These are phyloP conservation scores for Blastobotrys terrestris DNA, from an alignment of 805 yeast species.

Conservation along the genomic window DNA sequence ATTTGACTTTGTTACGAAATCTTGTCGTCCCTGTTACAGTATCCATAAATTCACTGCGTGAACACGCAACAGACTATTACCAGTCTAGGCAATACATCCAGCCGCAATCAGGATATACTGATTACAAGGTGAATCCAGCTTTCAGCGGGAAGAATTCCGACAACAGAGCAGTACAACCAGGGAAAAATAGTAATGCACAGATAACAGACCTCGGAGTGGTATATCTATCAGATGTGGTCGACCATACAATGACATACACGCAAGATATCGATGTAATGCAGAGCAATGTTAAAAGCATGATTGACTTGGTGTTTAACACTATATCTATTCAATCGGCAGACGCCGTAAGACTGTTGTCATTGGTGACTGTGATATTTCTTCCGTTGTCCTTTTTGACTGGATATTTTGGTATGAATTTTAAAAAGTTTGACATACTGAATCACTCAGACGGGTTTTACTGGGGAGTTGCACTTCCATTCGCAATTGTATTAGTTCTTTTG, in stretches of 20 bases:
- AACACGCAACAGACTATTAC: conserved; percentile 21
- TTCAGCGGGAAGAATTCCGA: not conserved
- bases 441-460: conserved; percentile 41
- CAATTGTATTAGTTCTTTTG: conserved; percentile 25
- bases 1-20: conserved; percentile 42
- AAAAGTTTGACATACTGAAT: conserved; percentile 36
- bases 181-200: not conserved
- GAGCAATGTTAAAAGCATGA: conserved; percentile 44
- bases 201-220: conserved; percentile 41
- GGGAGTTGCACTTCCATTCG: conserved; percentile 39
- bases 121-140: not conserved
- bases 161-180: not conserved
- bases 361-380: conserved; percentile 52
- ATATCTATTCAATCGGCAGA: conserved; percentile 50
- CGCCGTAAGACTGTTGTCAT: conserved; percentile 47
- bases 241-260: conserved; percentile 46
- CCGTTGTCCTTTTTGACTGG: conserved; percentile 59
- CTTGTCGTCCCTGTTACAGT: conserved; percentile 44
- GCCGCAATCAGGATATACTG: not conserved
- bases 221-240: conserved; percentile 51
- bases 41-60: conserved; percentile 41
- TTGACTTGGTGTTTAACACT: conserved; percentile 50
- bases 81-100: not conserved
- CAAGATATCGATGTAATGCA: conserved; percentile 53
- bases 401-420: conserved; percentile 54